Percentiles rank a stretch among this genome's conserved stretches.
These are phyloP conservation scores for Diaporthe nobilis DNA, from an alignment of 2,329 filamentous ascomycete genomes.

Conservation along the genomic window DNA sequence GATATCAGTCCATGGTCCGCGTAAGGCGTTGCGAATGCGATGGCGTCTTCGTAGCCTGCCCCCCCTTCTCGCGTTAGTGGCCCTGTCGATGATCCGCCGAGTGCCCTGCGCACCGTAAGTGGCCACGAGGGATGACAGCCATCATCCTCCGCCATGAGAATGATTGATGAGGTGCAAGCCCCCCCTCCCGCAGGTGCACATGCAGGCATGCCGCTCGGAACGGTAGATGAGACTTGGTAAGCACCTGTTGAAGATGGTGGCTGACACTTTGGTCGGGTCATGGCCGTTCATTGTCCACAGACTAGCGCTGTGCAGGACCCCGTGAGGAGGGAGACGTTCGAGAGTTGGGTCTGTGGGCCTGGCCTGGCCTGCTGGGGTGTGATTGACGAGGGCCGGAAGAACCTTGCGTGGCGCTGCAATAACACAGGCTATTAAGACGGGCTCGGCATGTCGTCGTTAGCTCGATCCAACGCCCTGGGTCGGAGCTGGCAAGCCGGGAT, in stretches of 20 bases:
- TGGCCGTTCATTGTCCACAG: conserved; percentile 12
- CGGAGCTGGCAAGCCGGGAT: conserved; percentile 38
- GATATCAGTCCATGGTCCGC: conserved; percentile 14
- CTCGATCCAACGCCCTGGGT: conserved; percentile 43
- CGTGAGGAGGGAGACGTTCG: conserved; percentile 12
- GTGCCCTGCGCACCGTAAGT: conserved; percentile 23
- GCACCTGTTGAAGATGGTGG: conserved; percentile 15
- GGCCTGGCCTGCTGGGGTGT: conserved; percentile 25
- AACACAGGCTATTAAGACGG: conserved; percentile 40
- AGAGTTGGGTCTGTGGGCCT: conserved; percentile 29
- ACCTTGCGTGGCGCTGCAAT: conserved; percentile 38
- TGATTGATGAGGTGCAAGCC: not conserved
- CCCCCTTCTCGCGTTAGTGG: conserved; percentile 23
- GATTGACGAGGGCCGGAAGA: conserved; percentile 29
- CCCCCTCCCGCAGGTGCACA: not conserved
- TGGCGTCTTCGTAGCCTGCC: conserved; percentile 21
- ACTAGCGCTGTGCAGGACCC: conserved; percentile 11
- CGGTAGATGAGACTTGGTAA: not conserved
- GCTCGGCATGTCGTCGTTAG: conserved; percentile 44
- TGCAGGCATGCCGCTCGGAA: conserved; percentile 2
- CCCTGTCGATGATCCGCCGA: conserved; percentile 28
- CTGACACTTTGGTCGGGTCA: conserved; percentile 6
- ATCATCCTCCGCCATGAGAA: conserved; percentile 14
- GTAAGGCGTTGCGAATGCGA: conserved; percentile 37
- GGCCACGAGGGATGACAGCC: conserved; percentile 6